Base-by-base conservation (phyloP, 2,329 filamentous ascomycete species). In the Aspergillus hiratsukae region DNA sequence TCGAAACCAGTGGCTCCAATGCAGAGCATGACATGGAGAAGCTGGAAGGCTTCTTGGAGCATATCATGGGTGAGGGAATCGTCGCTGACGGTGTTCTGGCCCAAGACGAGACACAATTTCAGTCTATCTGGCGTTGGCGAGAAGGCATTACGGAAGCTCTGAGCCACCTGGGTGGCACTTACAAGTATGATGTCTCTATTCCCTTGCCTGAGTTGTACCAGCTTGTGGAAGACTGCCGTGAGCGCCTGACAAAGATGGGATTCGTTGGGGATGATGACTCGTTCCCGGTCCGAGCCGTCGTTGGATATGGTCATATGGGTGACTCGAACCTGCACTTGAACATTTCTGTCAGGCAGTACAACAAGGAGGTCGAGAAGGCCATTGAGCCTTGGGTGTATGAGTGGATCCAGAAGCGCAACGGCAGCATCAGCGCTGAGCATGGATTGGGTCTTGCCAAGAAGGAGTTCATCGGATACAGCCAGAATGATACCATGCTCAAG, bases 161-260 rank as follows among this genome's bases (percentile, higher is more conserved):
- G 27, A 90, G 90, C 60, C 91, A 97, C 73, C 91, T 89, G 76
- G 95, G 94, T 57, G 94, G 92, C 48, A 92, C 94, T 8, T 99
- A 99, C 83, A 99, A 99, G 78, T 99, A 99, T 73, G 94, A 99
- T 70, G 82, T 99, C 31, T 97, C 94, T 6, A 96, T 99, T 63
- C 94, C 94, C 1, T 82, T 99, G 28, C 76, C 83, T 11, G 87
- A 96, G 64, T 85, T 99, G 67, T 99, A 99, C 77, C 80, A 84
- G 64, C 81, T 99, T 29, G 94, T 99, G 29, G 89, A 94, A 62
- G 94, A 97, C 65, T 88, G 87, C 23, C 83, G 88, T 61, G 85
- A 84, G 53, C 86, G 87, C 53, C 82, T 99, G 62, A 81, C 82
- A 1, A 81, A 86, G 53, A 87, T 87, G 31, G 91, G 91, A 0